Percentiles rank a stretch among this genome's conserved stretches.
Conservation (phyloP, 1,139 yeast genomes). For the Saccharomycopsis hybrid region DNA sequence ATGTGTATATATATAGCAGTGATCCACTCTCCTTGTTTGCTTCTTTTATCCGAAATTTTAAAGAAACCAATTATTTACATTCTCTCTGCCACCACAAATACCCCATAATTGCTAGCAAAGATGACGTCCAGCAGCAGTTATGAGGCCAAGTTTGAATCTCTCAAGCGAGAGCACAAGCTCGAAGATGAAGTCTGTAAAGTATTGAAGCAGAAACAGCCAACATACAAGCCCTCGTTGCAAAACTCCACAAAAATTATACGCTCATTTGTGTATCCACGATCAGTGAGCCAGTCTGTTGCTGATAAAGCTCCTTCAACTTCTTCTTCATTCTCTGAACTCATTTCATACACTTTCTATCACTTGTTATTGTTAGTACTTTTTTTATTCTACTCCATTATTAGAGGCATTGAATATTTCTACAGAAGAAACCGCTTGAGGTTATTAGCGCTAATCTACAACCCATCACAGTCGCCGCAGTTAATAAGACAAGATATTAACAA, state of each 20-base stretch:
- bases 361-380: conserved; percentile 45
- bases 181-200: not conserved
- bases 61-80: too few species aligned
- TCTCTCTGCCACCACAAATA: too few species aligned
- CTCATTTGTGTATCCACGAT: conserved; percentile 24
- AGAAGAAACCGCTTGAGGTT: conserved; percentile 53
- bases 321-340: not conserved
- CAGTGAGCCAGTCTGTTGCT: conserved; percentile 14
- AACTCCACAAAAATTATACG: conserved; percentile 22
- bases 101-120: too few species aligned
- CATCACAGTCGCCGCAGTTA: conserved; percentile 77
- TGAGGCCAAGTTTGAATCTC: not conserved
- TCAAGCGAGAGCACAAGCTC: not conserved
- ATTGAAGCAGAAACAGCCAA: not conserved
- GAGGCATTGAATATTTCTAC: conserved; percentile 46
- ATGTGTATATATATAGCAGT: too few species aligned
- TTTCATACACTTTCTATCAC: not conserved
- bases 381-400: conserved; percentile 48
- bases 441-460: conserved; percentile 64
- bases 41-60: too few species aligned
- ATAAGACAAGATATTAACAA: conserved; percentile 77
- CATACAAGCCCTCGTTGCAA: conserved; percentile 6
- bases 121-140: too few species aligned
- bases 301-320: not conserved
- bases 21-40: too few species aligned